Evolutionary conservation across 495 filamentous ascomycete genomes (phyloP).

Genomic region (Evansstolkia leycettana): DNA sequence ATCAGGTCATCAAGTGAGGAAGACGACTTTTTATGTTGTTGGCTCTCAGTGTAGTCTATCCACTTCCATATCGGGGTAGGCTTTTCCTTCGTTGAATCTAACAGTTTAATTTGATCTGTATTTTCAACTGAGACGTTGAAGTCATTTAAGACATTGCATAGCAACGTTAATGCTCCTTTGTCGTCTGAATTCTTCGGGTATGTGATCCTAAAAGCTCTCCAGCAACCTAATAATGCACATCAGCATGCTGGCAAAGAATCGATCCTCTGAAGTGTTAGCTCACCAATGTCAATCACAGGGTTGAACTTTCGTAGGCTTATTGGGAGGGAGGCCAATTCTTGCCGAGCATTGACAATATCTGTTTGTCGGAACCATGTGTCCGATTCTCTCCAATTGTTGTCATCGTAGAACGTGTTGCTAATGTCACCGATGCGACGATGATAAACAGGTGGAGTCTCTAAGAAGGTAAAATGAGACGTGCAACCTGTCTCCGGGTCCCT

Average conservation of each 20-base stretch:
- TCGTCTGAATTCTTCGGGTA: constrained; percentile 9
- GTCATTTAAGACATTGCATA: constrained; percentile 50
- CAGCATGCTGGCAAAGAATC: background rate
- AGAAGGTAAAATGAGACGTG: constrained; percentile 40
- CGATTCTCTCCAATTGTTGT: constrained; percentile 46
- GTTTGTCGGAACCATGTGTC: constrained; percentile 71
- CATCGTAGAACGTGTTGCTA: constrained; percentile 22
- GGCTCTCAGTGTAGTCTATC: constrained; percentile 26
- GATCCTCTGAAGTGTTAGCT: constrained; percentile 5
- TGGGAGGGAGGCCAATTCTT: constrained; percentile 17
- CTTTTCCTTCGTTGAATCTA: constrained; percentile 3
- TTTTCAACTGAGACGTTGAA: constrained; percentile 51
- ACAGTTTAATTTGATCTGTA: constrained; percentile 12
- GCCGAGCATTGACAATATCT: constrained; percentile 43
- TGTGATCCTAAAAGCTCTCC: constrained; percentile 29
- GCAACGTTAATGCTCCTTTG: constrained; percentile 26
- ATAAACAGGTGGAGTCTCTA: constrained; percentile 54
- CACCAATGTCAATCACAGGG: constrained; percentile 66
- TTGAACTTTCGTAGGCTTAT: constrained; percentile 43
- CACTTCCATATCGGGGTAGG: constrained; percentile 39
- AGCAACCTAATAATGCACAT: constrained; percentile 13
- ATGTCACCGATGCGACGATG: constrained; percentile 41
- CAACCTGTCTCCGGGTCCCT: constrained; percentile 16
- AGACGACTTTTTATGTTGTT: constrained; percentile 1
- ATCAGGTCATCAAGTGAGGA: constrained; percentile 21